Evolutionary conservation across 768 basidiomycete genomes (phyloP), one percentile per base, ranked within the genome.

Genomic region (Trametes sanguinea): DNA sequence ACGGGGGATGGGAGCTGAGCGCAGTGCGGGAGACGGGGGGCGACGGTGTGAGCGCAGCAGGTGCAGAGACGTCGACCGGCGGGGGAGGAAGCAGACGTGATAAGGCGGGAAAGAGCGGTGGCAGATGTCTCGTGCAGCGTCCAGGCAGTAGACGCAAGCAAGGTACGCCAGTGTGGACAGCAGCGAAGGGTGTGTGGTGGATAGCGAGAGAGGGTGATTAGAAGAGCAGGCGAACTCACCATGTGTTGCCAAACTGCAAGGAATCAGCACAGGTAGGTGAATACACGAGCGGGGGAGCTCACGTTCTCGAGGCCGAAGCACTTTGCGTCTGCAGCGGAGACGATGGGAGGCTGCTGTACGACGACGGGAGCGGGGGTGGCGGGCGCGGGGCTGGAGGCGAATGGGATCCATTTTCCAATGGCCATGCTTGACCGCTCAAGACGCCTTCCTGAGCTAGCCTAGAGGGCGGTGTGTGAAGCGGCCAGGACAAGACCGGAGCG

Each of bases 261-360:
- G 27, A 30, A 63, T 39, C 60, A 64, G 35, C 59, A 9, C 22
- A 22, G 22, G 51, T 58, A 50, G 54, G 60, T 51, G 68, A 48
- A n/a, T 45, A 32, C 57, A 43, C 29, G 55, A 42, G 55, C 60
- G 37, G 11, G 22, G 48, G 46, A 29, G 17, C 94, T 71, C 74
- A 95, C 94, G 75, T 98, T 98, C 81, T 97, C 96, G 55, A 97
- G 80, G n/a, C 96, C 96, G 80, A 95, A 96, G 72, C 86, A 89
- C 81, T 94, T 94, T 61, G 83, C 84, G 75, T 92, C 90, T 60
- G 91, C 85, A 14, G 84, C 78, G 51, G 80, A 78, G 63, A 78
- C 56, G 39, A 68, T 61, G 33, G 69, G 65, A 16, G 65, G 60
- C 17, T 62, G 59, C 22, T 65, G 63, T 17, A 66, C 64, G 53